phyloP scores from a whole-genome alignment of 192 early-diverging fungal genomes.

The Umbelopsis ramanniana region DNA sequence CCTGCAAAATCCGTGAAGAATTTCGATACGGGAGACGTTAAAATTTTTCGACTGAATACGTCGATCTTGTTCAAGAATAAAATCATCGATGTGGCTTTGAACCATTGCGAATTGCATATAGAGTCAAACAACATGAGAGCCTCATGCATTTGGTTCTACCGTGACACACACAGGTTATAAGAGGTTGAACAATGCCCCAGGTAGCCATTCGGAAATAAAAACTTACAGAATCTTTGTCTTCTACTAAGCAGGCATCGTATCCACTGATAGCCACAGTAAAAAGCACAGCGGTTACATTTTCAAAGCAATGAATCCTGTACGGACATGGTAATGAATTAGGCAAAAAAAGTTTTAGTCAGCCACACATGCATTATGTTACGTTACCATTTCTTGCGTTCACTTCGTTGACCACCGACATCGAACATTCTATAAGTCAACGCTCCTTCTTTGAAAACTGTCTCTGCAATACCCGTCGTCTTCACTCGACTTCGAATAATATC shows the following conservation, averaged over 20 bases:
- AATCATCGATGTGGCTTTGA: conserved; percentile 58
- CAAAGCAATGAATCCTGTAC: conserved; percentile 48
- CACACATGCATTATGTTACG: too few species aligned
- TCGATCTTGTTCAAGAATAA: conserved; percentile 64
- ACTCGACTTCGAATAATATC: conserved; percentile 59
- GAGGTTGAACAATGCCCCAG: too few species aligned
- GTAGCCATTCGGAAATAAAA: not conserved
- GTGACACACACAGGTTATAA: not conserved
- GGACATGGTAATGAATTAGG: not conserved
- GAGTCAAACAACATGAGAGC: conserved; percentile 61
- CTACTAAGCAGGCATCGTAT: conserved; percentile 58
- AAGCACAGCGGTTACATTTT: conserved; percentile 55
- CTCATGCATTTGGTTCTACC: conserved; percentile 60
- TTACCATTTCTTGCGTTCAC: conserved; percentile 59
- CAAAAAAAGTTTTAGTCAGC: not conserved
- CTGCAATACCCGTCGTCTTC: conserved; percentile 66
- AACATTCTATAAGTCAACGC: conserved; percentile 57
- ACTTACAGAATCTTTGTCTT: conserved; percentile 52
- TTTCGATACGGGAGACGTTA: conserved; percentile 38
- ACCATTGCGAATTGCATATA: conserved; percentile 63
- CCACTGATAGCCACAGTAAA: conserved; percentile 62
- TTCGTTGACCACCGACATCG: conserved; percentile 62
- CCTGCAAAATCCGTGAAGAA: conserved; percentile 59
- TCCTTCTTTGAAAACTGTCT: conserved; percentile 53
- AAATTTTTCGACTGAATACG: conserved; percentile 54